phyloP scores from a whole-genome alignment of 495 filamentous ascomycete genomes.

The Melanomma pulvis-pyrius region DNA sequence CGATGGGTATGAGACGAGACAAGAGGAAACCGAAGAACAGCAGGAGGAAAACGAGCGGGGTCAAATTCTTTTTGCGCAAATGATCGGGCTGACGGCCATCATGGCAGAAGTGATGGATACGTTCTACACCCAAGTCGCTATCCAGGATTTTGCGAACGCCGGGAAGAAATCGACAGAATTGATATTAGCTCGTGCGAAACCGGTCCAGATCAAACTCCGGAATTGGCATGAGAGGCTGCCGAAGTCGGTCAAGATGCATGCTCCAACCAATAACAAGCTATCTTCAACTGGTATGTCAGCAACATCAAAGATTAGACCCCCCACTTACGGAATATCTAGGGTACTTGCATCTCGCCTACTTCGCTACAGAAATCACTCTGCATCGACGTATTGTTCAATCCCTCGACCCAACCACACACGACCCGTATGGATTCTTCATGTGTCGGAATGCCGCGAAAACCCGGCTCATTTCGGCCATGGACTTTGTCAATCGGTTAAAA shows the following conservation, averaged over 20 bases:
- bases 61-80: slow-evolving; percentile 68
- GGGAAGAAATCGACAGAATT: slow-evolving; percentile 53
- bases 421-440: slow-evolving; percentile 84
- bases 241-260: slow-evolving; percentile 66
- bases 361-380: slow-evolving; percentile 81
- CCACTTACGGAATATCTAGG: slow-evolving; percentile 51
- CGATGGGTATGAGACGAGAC: slow-evolving; percentile 49
- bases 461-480: slow-evolving; percentile 57
- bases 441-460: slow-evolving; percentile 90
- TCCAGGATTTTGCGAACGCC: slow-evolving; percentile 49
- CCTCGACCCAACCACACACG: slow-evolving; percentile 56
- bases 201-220: slow-evolving; percentile 79
- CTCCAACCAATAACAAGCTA: slow-evolving; percentile 42
- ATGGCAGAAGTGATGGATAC: slow-evolving; percentile 77
- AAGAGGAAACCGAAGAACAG: slow-evolving; percentile 49
- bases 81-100: slow-evolving; percentile 74
- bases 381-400: slow-evolving; percentile 81
- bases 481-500: slow-evolving; percentile 49
- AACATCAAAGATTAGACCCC: not conserved
- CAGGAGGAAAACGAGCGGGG: slow-evolving; percentile 65
- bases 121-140: slow-evolving; percentile 75
- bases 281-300: slow-evolving; percentile 49
- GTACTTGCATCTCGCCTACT: slow-evolving; percentile 81
- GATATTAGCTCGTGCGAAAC: slow-evolving; percentile 74
- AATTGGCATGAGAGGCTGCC: slow-evolving; percentile 77